Conservation (phyloP, 345 rosid species). For the Gossypium longicalyx region DNA sequence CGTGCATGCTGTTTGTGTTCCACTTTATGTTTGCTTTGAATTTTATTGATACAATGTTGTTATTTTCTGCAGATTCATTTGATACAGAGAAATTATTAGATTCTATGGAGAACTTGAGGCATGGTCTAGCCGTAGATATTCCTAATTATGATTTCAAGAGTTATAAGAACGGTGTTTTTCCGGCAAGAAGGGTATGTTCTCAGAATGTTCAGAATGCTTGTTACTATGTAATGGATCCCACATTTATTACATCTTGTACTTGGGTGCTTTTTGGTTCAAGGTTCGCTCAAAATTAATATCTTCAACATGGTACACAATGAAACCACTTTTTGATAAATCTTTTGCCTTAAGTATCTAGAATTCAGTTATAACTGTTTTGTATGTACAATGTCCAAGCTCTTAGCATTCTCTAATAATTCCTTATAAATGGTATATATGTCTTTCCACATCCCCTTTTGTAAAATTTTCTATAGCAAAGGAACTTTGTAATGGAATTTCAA, state of each 20-base stretch:
- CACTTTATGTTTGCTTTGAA: not conserved
- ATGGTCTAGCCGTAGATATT: conserved; percentile 82
- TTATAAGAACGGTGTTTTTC: conserved; percentile 54
- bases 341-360: not conserved
- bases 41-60: conserved; percentile 18
- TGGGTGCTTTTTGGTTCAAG: not conserved
- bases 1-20: not conserved
- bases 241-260: not conserved
- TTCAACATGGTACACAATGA: not conserved
- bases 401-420: not conserved
- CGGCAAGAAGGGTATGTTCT: conserved; percentile 58
- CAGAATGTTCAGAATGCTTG: not conserved
- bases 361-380: not conserved
- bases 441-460: not conserved
- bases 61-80: conserved; percentile 72
- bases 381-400: not conserved
- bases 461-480: not conserved
- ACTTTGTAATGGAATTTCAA: not conserved
- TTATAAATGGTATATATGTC: not conserved
- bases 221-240: not conserved
- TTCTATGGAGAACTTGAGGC: conserved; percentile 86
- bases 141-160: conserved; percentile 91
- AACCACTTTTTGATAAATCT: not conserved
- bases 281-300: not conserved
- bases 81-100: conserved; percentile 67